A percentile compares a stretch with the other conserved stretches of the same genome.
Conservation (phyloP, 345 rosid genomes). For the Melaleuca alternifolia region DNA sequence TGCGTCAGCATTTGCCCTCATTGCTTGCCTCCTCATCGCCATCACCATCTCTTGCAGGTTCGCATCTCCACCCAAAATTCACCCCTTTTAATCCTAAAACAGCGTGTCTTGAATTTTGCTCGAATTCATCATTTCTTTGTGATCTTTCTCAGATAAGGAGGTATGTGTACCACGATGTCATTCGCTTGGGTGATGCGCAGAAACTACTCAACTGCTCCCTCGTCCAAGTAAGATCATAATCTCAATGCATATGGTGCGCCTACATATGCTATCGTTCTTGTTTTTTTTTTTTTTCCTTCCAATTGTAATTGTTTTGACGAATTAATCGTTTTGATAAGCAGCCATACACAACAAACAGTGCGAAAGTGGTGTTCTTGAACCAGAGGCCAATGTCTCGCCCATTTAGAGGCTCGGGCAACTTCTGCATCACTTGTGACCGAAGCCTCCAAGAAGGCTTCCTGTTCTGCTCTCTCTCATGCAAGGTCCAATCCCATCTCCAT, state of each 20-base stretch:
- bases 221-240: constrained; percentile 45
- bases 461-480: constrained; percentile 87
- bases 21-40: constrained; percentile 60
- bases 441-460: constrained; percentile 55
- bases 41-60: constrained; percentile 83
- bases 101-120: background rate
- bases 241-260: background rate
- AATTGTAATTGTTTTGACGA: background rate
- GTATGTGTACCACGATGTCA: constrained; percentile 76
- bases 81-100: background rate
- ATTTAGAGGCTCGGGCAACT: constrained; percentile 57
- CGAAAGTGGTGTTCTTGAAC: constrained; percentile 78
- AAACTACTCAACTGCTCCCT: constrained; percentile 65
- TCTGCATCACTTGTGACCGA: constrained; percentile 61
- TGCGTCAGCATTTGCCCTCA: constrained; percentile 72
- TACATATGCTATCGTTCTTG: background rate
- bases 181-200: constrained; percentile 57
- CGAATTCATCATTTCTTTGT: background rate
- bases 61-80: background rate
- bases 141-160: constrained; percentile 53
- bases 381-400: constrained; percentile 64
- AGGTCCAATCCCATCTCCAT: constrained; percentile 23
- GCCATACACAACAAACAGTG: constrained; percentile 75
- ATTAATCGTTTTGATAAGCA: background rate
- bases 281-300: background rate